Percentiles rank a stretch among this genome's conserved stretches.
Conservation (phyloP, 2,329 filamentous ascomycete genomes). For the Exophiala oligosperma region DNA sequence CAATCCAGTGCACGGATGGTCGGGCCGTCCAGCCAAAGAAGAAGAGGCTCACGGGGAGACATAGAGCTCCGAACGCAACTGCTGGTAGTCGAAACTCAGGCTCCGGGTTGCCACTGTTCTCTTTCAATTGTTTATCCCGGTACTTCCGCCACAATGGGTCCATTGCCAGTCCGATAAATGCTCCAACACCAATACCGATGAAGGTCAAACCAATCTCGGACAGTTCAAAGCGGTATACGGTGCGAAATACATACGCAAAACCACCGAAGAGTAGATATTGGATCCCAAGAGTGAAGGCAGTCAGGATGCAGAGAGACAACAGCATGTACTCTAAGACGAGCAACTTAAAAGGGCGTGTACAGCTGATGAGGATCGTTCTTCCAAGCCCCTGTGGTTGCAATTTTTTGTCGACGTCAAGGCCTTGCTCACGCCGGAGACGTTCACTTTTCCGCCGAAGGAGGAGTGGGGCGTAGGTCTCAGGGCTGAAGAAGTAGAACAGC, state of each 20-base stretch:
- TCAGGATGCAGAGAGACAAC: constrained; percentile 38
- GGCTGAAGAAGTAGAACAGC: constrained; percentile 66
- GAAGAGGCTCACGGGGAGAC: constrained; percentile 80
- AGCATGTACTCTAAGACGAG: constrained; percentile 42
- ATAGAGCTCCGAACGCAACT: constrained; percentile 66
- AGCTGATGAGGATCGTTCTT: constrained; percentile 64
- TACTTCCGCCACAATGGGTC: constrained; percentile 47
- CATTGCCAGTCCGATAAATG: constrained; percentile 42
- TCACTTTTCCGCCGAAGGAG: constrained; percentile 68
- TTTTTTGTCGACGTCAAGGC: constrained; percentile 53
- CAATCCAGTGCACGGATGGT: constrained; percentile 46
- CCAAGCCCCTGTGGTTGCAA: constrained; percentile 59
- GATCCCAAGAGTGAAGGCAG: constrained; percentile 37
- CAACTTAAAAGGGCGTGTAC: constrained; percentile 47
- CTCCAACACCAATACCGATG: constrained; percentile 50
- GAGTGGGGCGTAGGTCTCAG: constrained; percentile 79
- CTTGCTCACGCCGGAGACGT: constrained; percentile 65
- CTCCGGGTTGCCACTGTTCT: constrained; percentile 56
- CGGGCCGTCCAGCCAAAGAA: constrained; percentile 86
- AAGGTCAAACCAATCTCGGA: constrained; percentile 34
- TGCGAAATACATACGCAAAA: constrained; percentile 40
- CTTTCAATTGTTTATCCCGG: constrained; percentile 31
- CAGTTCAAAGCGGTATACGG: constrained; percentile 37
- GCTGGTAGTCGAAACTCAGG: constrained; percentile 83
- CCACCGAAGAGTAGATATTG: constrained; percentile 41